Evolutionary conservation across 768 basidiomycete species (phyloP).

Genomic region (Lactarius tabidus): DNA sequence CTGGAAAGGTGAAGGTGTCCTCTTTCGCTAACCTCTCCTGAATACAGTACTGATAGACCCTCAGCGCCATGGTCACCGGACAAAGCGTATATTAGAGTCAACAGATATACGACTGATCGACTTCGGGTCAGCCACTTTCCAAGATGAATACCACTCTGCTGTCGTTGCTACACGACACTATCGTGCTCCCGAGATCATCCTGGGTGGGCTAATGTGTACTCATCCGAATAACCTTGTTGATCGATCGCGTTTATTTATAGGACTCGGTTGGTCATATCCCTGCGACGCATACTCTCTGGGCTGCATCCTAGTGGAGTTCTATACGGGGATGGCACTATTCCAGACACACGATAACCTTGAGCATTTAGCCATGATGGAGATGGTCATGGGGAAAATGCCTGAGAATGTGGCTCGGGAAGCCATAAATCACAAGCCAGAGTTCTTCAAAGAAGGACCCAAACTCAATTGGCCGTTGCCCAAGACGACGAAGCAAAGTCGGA

Average conservation of each 20-base stretch:
- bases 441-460: slow-evolving; percentile 81
- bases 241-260: slow-evolving; percentile 39
- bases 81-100: slow-evolving; percentile 74
- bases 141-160: slow-evolving; percentile 96
- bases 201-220: slow-evolving; percentile 53
- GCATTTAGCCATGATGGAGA: slow-evolving; percentile 99
- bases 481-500: slow-evolving; percentile 85
- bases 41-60: neutral
- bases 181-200: slow-evolving; percentile 97
- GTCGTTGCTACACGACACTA: slow-evolving; percentile 99
- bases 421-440: slow-evolving; percentile 82
- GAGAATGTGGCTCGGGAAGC: slow-evolving; percentile 74
- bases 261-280: slow-evolving; percentile 96
- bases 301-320: slow-evolving; percentile 98
- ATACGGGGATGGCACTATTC: slow-evolving; percentile 96
- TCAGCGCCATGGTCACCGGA: slow-evolving; percentile 48
- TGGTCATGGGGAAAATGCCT: slow-evolving; percentile 98
- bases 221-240: neutral
- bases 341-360: slow-evolving; percentile 99
- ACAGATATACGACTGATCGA: slow-evolving; percentile 96
- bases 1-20: slow-evolving; percentile 73
- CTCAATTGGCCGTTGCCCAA: slow-evolving; percentile 92
- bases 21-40: neutral
- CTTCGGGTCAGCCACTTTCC: slow-evolving; percentile 97
- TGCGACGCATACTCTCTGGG: slow-evolving; percentile 99